Evolutionary conservation across 179 eudicot genomes (phyloP), one percentile per base, ranked within the genome.

Genomic region (Drosera spatulata): DNA sequence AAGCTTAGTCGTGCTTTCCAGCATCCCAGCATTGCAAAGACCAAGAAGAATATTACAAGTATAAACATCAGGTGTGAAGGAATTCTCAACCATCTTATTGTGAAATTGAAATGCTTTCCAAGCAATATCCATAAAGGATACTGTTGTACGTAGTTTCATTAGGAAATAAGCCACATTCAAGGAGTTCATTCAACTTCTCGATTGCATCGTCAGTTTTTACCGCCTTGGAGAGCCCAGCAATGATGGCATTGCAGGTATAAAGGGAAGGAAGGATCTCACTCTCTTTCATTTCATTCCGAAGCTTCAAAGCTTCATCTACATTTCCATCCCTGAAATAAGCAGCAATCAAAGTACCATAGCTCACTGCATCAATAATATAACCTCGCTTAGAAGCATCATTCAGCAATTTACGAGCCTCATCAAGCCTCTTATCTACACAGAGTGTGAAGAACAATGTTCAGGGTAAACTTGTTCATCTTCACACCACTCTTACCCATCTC

Each of bases 31-130:
- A 33, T 57, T 68, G 64, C 95, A 89, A 61, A 89, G 87, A 53
- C 97, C 97, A 42, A 89, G 80, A 68, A 89, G 88, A 67, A 84
- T 89, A 77, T 89, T 89, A 66, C 77, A 79, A 3, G 97, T 84
- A 48, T 62, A 84, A 12, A 82, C 61, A 78, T 76, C 78, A 9
- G 95, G 97, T 64, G 82, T 84, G 66, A 76, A 87, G 5, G 79
- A 69, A 51, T 82, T 74, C 72, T 84, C 85, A 13, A 85, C 82
- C 87, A 84, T 89, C 62, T 87, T 71, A 59, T 87, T 84, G 58
- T 84, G 86, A 69, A 87, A 87, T 55, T 78, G 82, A 77, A 87
- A 89, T 22, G 97, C 95, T 69, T 71, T 77, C 87, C 95, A 77
- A 77, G 66, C 97, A 87, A 48, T 75, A 87, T 47, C 95, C 95